phyloP scores from a whole-genome alignment of 139 green algal species.

The Chlorella sorokiniana region DNA sequence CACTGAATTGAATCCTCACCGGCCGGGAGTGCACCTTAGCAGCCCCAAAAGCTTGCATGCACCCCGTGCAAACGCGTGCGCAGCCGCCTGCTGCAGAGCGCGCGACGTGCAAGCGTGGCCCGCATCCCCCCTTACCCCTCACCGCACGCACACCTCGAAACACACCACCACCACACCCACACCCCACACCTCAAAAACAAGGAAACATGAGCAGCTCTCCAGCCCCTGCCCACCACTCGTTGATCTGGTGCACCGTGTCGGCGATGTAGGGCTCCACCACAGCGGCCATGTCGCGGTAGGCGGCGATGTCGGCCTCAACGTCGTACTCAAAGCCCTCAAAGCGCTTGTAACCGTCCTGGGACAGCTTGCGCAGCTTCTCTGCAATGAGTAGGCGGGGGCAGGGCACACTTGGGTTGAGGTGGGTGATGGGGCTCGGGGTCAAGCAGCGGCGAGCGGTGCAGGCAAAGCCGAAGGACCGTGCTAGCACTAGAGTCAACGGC shows the following conservation, averaged over 20 bases:
- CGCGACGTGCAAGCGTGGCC: no score
- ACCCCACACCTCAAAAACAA: neutral
- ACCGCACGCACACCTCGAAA: no score
- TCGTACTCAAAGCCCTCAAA: constrained; percentile 84
- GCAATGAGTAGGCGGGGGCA: neutral
- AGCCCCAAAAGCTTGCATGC: neutral
- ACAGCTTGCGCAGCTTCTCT: constrained; percentile 76
- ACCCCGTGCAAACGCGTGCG: no score
- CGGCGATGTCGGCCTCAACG: constrained; percentile 85
- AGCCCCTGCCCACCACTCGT: constrained; percentile 59
- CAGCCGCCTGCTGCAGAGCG: no score
- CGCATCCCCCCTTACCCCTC: no score
- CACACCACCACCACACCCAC: neutral
- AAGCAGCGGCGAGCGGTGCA: no score
- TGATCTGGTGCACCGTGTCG: constrained; percentile 88
- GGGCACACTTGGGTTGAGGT: neutral
- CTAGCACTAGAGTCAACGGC: no score
- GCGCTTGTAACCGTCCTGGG: constrained; percentile 72
- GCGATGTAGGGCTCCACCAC: constrained; percentile 50
- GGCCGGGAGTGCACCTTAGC: neutral
- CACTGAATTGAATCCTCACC: constrained; percentile 9
- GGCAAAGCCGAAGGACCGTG: no score
- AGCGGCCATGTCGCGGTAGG: constrained; percentile 73
- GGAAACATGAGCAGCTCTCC: no score
- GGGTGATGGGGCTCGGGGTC: no score